These are phyloP conservation scores for Colletotrichum sp. DNA, from an alignment of 2,329 filamentous ascomycete species.

Conservation along the genomic window DNA sequence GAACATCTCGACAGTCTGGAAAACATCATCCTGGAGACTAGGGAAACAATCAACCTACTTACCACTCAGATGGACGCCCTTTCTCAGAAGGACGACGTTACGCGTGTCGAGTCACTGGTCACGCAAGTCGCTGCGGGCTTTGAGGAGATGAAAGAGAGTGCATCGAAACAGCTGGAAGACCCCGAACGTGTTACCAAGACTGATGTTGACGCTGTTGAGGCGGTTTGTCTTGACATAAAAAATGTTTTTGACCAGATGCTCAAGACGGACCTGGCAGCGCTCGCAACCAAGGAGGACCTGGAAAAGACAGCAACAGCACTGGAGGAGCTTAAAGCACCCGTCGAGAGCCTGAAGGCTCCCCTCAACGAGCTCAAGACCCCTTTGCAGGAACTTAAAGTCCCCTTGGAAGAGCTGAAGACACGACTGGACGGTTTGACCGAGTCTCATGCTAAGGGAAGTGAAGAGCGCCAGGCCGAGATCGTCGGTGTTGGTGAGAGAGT, in stretches of 20 bases:
- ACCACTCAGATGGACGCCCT: conserved; percentile 71
- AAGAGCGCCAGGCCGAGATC: conserved; percentile 84
- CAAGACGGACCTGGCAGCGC: conserved; percentile 70
- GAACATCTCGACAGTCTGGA: conserved; percentile 73
- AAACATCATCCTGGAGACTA: conserved; percentile 71
- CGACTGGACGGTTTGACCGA: conserved; percentile 70
- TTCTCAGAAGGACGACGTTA: conserved; percentile 80
- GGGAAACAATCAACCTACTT: conserved; percentile 72
- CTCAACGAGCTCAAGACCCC: conserved; percentile 1
- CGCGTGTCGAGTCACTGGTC: conserved; percentile 77
- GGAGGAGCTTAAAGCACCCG: conserved; percentile 28
- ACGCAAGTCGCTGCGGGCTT: conserved; percentile 77
- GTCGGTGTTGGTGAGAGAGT: conserved; percentile 80
- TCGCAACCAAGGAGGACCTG: conserved; percentile 81
- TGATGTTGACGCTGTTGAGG: conserved; percentile 81
- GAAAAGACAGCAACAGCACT: conserved; percentile 73
- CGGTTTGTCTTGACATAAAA: conserved; percentile 87
- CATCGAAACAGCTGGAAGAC: conserved; percentile 58
- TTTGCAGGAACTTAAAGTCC: conserved; percentile 68
- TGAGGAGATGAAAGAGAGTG: conserved; percentile 72
- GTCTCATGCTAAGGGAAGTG: conserved; percentile 77
- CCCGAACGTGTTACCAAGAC: conserved; percentile 77
- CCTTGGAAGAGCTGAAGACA: conserved; percentile 64
- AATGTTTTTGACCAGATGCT: conserved; percentile 75
- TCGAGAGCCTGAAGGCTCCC: conserved; percentile 2